Conservation (phyloP, 2,329 filamentous ascomycete species). For the Penicillium digitatum region DNA sequence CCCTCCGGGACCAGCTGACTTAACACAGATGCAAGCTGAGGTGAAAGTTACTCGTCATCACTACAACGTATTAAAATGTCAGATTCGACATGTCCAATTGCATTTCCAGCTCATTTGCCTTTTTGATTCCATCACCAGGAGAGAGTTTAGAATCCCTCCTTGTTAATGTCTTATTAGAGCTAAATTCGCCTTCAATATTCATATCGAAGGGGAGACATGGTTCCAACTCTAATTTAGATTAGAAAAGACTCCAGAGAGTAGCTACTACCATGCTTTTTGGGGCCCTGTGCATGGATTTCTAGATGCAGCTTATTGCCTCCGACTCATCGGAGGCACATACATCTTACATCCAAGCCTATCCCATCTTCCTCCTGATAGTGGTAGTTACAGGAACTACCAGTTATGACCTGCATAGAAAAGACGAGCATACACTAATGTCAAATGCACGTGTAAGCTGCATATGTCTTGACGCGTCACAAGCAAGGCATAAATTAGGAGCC, state of each 20-base stretch:
- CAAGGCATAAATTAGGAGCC: background rate
- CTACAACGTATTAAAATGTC: background rate
- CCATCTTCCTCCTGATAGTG: background rate
- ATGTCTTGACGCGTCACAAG: conserved; percentile 6
- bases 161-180: conserved; percentile 16
- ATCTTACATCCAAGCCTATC: background rate
- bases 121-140: background rate
- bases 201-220: background rate
- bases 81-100: conserved; percentile 1
- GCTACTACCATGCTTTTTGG: background rate
- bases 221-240: background rate
- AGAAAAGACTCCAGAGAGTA: background rate
- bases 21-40: background rate
- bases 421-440: background rate
- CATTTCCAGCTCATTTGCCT: background rate
- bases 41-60: conserved; percentile 4
- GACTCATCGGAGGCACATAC: background rate
- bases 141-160: conserved; percentile 8
- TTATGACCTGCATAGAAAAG: conserved; percentile 9
- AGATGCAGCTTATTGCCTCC: background rate
- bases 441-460: conserved; percentile 10
- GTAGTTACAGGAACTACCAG: background rate
- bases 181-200: background rate
- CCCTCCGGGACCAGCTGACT: background rate
- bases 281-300: background rate